These are phyloP conservation scores for Termitomyces sp. DNA, from an alignment of 768 basidiomycete species.

Conservation along the genomic window DNA sequence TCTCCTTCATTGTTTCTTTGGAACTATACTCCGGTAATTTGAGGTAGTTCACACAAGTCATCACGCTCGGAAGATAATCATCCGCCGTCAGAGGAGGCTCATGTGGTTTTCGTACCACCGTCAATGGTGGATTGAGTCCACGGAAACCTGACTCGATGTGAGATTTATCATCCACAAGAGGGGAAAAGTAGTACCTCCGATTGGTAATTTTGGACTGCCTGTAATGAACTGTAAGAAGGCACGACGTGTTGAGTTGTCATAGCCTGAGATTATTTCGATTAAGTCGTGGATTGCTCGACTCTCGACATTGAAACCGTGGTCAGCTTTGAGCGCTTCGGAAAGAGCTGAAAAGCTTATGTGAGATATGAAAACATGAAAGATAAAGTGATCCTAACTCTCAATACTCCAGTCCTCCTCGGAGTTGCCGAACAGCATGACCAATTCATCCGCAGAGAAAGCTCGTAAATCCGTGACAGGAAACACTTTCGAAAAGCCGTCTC, in stretches of 20 bases:
- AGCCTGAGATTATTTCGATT: conserved; percentile 80
- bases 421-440: conserved; percentile 95
- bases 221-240: conserved; percentile 96
- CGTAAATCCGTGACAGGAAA: conserved; percentile 90
- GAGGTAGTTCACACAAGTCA: conserved; percentile 97
- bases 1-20: conserved; percentile 78
- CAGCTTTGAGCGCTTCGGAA: conserved; percentile 87
- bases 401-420: conserved; percentile 95
- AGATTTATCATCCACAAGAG: background rate
- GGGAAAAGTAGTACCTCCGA: conserved; percentile 63
- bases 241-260: conserved; percentile 66
- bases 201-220: conserved; percentile 93
- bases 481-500: conserved; percentile 92
- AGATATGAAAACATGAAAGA: conserved; percentile 5
- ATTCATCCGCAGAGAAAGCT: conserved; percentile 89
- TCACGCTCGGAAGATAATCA: conserved; percentile 93
- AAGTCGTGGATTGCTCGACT: conserved; percentile 87
- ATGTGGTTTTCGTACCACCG: conserved; percentile 95
- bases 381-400: conserved; percentile 59
- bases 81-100: conserved; percentile 88
- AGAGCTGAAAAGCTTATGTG: conserved; percentile 48
- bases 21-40: conserved; percentile 95
- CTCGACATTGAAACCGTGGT: conserved; percentile 96
- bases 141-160: conserved; percentile 65
- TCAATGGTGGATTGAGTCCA: conserved; percentile 87